A percentile compares a stretch with the other conserved stretches of the same genome.
Conservation (phyloP, 2,329 filamentous ascomycete species). For the Fusarium hainanense region DNA sequence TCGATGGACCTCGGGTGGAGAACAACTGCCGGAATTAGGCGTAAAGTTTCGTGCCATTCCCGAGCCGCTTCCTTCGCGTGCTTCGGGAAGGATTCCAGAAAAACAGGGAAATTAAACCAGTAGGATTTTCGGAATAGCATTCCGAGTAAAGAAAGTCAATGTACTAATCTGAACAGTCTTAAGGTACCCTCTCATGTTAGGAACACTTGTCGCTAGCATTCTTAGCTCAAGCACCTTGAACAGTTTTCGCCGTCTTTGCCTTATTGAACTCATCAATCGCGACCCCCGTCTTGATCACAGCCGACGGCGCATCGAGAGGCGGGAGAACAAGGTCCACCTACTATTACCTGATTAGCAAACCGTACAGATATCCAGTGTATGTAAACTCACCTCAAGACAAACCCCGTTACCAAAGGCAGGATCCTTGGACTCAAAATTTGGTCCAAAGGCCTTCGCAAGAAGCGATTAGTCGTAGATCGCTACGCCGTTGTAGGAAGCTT, state of each 20-base stretch:
- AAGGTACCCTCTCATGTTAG: too few species aligned
- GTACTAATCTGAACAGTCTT: too few species aligned
- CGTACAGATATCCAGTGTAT: too few species aligned
- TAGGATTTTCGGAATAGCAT: too few species aligned
- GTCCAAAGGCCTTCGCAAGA: not conserved
- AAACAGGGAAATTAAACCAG: too few species aligned
- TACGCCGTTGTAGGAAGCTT: not conserved
- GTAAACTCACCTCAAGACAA: not conserved
- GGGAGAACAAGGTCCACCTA: not conserved
- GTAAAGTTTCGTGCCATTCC: not conserved
- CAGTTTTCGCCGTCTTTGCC: not conserved
- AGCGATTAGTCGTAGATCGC: not conserved
- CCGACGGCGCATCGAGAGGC: not conserved
- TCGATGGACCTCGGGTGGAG: not conserved
- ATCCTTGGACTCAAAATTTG: not conserved
- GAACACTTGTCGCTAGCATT: too few species aligned
- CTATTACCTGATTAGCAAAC: too few species aligned
- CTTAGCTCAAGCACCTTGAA: not conserved
- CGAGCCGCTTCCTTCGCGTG: not conserved
- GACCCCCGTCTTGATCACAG: conserved; percentile 4
- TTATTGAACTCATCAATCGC: conserved; percentile 4
- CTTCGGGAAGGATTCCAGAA: not conserved
- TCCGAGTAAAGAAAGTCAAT: too few species aligned
- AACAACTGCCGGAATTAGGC: not conserved
- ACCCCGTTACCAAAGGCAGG: not conserved